Evolutionary conservation across 2,329 filamentous ascomycete genomes (phyloP).

Genomic region (Falciphora oryzae): DNA sequence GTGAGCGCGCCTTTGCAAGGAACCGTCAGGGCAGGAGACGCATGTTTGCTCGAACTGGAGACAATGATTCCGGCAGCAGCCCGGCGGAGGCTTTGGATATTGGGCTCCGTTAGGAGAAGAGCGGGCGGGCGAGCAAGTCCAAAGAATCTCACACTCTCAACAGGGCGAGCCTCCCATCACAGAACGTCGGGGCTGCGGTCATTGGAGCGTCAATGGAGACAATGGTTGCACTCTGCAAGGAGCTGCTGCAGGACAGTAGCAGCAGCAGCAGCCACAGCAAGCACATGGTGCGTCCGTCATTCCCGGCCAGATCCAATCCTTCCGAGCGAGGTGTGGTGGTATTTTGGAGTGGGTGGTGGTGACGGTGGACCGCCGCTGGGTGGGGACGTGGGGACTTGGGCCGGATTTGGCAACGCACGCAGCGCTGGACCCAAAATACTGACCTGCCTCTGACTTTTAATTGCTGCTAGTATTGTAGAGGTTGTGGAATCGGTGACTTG

Average conservation of each 20-base stretch:
- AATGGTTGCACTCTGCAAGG: neutral
- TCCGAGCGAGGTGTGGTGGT: neutral
- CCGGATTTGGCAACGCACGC: neutral
- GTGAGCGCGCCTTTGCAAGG: neutral
- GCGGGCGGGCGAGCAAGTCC: no score
- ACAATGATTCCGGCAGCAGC: neutral
- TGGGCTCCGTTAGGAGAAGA: neutral
- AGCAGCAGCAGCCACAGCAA: neutral
- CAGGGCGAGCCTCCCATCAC: neutral
- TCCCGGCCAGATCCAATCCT: neutral
- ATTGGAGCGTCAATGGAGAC: neutral
- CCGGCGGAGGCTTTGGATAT: neutral
- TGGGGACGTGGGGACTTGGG: neutral
- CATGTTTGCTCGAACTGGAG: neutral
- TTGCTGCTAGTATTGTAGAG: no score
- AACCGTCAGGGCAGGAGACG: neutral
- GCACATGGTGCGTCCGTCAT: neutral
- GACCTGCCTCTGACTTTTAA: neutral
- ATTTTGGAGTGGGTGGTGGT: neutral
- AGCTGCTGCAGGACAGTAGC: no score
- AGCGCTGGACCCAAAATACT: neutral
- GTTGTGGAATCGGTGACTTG: neutral
- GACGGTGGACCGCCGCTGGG: neutral
- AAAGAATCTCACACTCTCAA: neutral
- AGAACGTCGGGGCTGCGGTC: neutral